These are phyloP conservation scores for Penicillium thymicola DNA, from an alignment of 2,329 filamentous ascomycete species.

Conservation along the genomic window DNA sequence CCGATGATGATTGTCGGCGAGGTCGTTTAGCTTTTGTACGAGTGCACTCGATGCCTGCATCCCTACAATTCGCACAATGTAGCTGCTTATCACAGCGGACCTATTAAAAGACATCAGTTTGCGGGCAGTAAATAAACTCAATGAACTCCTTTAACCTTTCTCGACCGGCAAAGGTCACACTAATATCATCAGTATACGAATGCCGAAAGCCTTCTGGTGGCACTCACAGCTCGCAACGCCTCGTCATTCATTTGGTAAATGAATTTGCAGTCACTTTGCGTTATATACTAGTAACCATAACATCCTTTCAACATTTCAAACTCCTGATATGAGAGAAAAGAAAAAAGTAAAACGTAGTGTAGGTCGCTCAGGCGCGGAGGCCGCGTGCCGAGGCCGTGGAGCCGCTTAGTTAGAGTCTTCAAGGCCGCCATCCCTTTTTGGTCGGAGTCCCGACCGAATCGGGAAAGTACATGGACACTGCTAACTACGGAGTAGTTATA, in stretches of 20 bases:
- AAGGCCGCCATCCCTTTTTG: constrained; percentile 1
- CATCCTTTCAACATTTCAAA: neutral
- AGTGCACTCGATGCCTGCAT: constrained; percentile 22
- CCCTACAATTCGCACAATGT: constrained; percentile 25
- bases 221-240: constrained; percentile 18
- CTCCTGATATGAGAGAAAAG: neutral
- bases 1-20: constrained; percentile 9
- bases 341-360: neutral
- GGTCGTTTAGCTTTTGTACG: constrained; percentile 16
- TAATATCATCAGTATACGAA: constrained; percentile 5
- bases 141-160: constrained; percentile 19
- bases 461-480: neutral
- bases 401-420: neutral
- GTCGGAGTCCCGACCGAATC: neutral
- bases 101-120: constrained; percentile 3
- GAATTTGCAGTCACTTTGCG: neutral
- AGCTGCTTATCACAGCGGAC: constrained; percentile 26
- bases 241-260: constrained; percentile 11
- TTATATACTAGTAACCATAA: too few relatives aligned
- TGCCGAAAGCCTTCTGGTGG: neutral
- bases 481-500: too few relatives aligned
- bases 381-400: neutral
- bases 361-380: neutral
- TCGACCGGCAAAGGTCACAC: constrained; percentile 27
- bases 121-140: neutral